Evolutionary conservation across 164 flowering plant genomes (phyloP).

Genomic region (Aristolochia contorta): DNA sequence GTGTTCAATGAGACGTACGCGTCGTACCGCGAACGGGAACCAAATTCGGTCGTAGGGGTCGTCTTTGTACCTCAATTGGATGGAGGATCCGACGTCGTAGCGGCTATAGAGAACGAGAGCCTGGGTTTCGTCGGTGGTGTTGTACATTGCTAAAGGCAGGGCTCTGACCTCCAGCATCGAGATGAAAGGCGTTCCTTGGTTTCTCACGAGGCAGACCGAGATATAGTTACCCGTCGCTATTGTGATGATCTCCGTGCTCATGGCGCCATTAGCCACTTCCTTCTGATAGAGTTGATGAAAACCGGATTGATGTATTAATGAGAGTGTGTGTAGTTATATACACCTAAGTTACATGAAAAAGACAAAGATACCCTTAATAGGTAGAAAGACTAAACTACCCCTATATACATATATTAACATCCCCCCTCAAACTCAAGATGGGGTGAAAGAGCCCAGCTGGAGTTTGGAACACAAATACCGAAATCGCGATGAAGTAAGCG

Average conservation of each 20-base stretch:
- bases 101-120: neutral
- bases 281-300: no score
- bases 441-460: no score
- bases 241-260: conserved; percentile 24
- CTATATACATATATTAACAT: no score
- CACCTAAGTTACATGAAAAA: no score
- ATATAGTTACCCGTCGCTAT: conserved; percentile 9
- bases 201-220: conserved; percentile 28
- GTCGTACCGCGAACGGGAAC: neutral
- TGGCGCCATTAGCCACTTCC: no score
- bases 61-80: neutral
- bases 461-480: no score
- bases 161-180: conserved; percentile 31
- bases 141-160: neutral
- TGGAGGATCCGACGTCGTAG: neutral
- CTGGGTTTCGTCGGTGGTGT: neutral
- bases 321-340: no score
- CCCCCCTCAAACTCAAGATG: no score
- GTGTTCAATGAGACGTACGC: neutral
- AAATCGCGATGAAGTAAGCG: no score
- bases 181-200: conserved; percentile 35
- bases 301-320: no score
- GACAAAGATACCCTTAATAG: no score
- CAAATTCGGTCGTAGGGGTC: neutral
- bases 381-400: no score